phyloP scores from a whole-genome alignment of 208 protist species.

The Acanthamoeba healyi region DNA sequence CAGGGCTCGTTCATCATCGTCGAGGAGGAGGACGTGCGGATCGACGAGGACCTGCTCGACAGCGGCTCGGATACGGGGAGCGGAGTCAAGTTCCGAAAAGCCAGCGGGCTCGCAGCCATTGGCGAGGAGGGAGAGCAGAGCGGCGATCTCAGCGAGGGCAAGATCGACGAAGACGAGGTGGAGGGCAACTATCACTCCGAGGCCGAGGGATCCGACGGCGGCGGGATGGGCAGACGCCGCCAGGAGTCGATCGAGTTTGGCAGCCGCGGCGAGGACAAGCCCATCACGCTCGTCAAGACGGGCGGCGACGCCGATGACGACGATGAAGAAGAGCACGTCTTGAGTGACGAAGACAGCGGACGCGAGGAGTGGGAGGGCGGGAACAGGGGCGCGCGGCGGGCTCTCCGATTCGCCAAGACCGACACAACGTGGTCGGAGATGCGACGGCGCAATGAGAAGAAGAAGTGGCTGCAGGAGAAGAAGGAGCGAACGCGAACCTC shows the following conservation, averaged over 20 bases:
- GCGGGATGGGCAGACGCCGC: background rate
- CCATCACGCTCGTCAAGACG: no score
- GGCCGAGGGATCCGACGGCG: background rate
- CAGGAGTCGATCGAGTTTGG: background rate
- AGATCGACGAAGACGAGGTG: background rate
- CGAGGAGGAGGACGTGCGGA: conserved; percentile 24
- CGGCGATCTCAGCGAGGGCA: background rate
- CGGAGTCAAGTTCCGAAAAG: background rate
- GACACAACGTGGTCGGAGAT: background rate
- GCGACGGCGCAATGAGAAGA: background rate
- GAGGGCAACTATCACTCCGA: background rate
- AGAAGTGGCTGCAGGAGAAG: conserved; percentile 41
- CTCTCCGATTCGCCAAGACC: background rate
- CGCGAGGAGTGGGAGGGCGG: conserved; percentile 37
- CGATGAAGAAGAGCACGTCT: background rate
- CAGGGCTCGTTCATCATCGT: conserved; percentile 21
- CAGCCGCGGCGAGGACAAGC: background rate
- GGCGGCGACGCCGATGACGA: background rate
- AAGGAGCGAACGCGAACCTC: conserved; percentile 7
- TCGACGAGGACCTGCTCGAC: conserved; percentile 37
- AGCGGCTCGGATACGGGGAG: background rate
- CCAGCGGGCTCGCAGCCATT: background rate
- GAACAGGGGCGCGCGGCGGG: background rate
- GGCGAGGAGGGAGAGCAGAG: background rate
- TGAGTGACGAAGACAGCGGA: conserved; percentile 4